Conservation (phyloP, 2,329 filamentous ascomycete genomes). For the Byssothecium circinans region DNA sequence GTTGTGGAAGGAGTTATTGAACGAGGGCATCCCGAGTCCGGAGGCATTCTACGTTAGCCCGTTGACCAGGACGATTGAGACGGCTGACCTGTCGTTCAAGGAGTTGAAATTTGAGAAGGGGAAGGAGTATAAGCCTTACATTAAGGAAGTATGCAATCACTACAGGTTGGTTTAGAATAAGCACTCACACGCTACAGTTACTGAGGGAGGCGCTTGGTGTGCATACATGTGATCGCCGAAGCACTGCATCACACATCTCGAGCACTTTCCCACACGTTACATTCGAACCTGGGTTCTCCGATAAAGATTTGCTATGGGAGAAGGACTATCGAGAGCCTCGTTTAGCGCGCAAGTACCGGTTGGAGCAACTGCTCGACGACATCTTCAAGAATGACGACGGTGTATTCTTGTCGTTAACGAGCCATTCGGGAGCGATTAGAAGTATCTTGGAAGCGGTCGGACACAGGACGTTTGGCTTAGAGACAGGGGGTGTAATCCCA, state of each 20-base stretch:
- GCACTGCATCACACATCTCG: slow-evolving; percentile 54
- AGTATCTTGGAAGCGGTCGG: slow-evolving; percentile 58
- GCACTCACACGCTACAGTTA: slow-evolving; percentile 33
- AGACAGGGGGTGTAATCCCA: slow-evolving; percentile 69
- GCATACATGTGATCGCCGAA: slow-evolving; percentile 69
- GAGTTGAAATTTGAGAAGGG: slow-evolving; percentile 54
- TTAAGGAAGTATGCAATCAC: slow-evolving; percentile 60
- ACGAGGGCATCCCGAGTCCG: slow-evolving; percentile 59
- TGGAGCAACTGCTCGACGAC: slow-evolving; percentile 51
- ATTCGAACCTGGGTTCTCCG: slow-evolving; percentile 63
- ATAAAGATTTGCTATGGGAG: slow-evolving; percentile 58
- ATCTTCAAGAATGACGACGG: slow-evolving; percentile 53
- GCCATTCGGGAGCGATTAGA: slow-evolving; percentile 61
- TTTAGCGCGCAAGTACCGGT: slow-evolving; percentile 24
- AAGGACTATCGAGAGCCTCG: slow-evolving; percentile 38
- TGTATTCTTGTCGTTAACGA: slow-evolving; percentile 57
- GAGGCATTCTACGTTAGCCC: slow-evolving; percentile 67
- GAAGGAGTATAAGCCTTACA: slow-evolving; percentile 57
- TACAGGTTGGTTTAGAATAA: not conserved
- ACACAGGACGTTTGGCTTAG: slow-evolving; percentile 61
- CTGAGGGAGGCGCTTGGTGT: slow-evolving; percentile 67
- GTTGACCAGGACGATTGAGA: slow-evolving; percentile 64
- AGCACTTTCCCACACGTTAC: slow-evolving; percentile 53
- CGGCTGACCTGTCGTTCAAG: slow-evolving; percentile 63
- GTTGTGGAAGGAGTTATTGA: slow-evolving; percentile 60